Conservation (phyloP, 306 rosid species). For the Medicago arabica region DNA sequence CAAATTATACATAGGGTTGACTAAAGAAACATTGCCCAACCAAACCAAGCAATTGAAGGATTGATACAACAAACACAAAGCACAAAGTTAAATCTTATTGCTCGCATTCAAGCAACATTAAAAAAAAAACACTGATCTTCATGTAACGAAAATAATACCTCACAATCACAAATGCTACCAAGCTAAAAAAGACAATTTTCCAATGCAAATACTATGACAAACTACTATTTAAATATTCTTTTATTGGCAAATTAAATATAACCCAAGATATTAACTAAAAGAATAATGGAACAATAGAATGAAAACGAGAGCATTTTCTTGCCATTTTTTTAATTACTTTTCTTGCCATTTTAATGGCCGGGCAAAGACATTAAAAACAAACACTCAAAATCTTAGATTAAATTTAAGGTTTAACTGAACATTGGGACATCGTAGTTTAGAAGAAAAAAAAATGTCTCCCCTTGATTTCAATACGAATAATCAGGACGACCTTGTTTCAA, state of each 20-base stretch:
- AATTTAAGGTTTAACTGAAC: background rate
- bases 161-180: background rate
- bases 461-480: too few relatives aligned
- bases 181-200: background rate
- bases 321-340: constrained; percentile 11
- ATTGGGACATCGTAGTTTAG: constrained; percentile 15
- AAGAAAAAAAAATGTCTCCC: too few relatives aligned
- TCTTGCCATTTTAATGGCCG: background rate
- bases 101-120: background rate
- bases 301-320: background rate
- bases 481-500: too few relatives aligned
- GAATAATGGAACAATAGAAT: constrained; percentile 18
- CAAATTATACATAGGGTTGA: constrained; percentile 9
- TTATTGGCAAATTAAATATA: constrained; percentile 6
- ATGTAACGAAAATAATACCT: background rate
- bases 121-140: background rate
- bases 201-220: constrained; percentile 15
- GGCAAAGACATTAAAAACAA: background rate
- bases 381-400: background rate
- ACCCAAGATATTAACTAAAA: constrained; percentile 23
- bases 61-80: background rate
- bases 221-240: constrained; percentile 17
- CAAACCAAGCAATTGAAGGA: constrained; percentile 34
- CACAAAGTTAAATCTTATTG: background rate
- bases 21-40: constrained; percentile 31